Conservation (phyloP, 2,329 filamentous ascomycete species). For the Neoascochyta sp. region DNA sequence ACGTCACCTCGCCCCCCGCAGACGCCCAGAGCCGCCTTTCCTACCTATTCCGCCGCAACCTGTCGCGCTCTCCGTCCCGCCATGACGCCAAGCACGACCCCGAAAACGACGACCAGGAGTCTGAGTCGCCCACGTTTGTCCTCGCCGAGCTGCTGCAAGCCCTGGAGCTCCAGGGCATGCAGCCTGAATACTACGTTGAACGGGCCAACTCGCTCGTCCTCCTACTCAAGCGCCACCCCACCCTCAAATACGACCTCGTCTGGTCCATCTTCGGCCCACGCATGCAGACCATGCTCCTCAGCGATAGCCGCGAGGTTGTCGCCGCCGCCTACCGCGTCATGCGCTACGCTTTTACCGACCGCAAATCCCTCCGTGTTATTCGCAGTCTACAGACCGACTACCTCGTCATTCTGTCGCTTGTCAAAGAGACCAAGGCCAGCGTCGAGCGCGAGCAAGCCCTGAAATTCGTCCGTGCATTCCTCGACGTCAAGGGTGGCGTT, state of each 20-base stretch:
- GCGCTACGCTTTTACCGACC: conserved; percentile 89
- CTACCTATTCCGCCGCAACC: conserved; percentile 55
- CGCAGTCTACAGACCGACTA: conserved; percentile 86
- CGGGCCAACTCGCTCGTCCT: conserved; percentile 91
- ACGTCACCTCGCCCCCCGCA: conserved; percentile 48
- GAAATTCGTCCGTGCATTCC: conserved; percentile 91
- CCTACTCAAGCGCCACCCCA: conserved; percentile 89
- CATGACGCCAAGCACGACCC: conserved; percentile 54
- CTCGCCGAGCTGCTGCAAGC: conserved; percentile 87
- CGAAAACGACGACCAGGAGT: conserved; percentile 60
- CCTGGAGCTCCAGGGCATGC: conserved; percentile 81
- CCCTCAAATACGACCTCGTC: conserved; percentile 91
- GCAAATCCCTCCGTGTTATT: conserved; percentile 83
- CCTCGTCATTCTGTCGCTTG: conserved; percentile 83
- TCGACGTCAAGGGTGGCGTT: conserved; percentile 91
- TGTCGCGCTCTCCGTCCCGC: conserved; percentile 51
- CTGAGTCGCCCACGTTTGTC: conserved; percentile 87
- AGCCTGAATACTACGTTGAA: conserved; percentile 91
- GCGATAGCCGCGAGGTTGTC: conserved; percentile 91
- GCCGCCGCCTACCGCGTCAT: conserved; percentile 92
- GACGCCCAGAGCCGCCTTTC: conserved; percentile 52
- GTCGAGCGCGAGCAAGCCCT: conserved; percentile 95
- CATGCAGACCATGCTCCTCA: conserved; percentile 93
- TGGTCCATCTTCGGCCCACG: conserved; percentile 93
- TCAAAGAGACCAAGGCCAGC: conserved; percentile 95